A percentile compares a stretch with the other conserved stretches of the same genome.
Conservation (phyloP, 2,329 filamentous ascomycete genomes). For the Botrytis porri region DNA sequence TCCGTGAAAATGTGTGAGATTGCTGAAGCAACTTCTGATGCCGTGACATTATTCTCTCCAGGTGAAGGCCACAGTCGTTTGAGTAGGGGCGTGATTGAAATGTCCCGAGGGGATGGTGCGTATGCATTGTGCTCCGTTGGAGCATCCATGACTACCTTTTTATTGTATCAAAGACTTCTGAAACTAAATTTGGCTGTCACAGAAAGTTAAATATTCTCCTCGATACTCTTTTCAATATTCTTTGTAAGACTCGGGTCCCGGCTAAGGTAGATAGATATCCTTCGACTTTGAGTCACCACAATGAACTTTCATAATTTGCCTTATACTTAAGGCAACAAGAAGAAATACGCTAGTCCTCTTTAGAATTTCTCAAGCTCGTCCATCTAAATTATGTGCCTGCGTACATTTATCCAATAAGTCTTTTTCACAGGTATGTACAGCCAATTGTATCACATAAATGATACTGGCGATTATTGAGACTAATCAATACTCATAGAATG, state of each 20-base stretch:
- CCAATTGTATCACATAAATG: slow-evolving; percentile 2
- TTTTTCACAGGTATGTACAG: slow-evolving; percentile 21
- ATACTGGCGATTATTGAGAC: not conserved
- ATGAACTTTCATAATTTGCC: not conserved
- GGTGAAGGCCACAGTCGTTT: slow-evolving; percentile 65
- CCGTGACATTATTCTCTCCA: slow-evolving; percentile 53
- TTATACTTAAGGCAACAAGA: not conserved
- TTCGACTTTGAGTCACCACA: slow-evolving; percentile 12
- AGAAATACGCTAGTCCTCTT: slow-evolving; percentile 24
- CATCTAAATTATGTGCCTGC: slow-evolving; percentile 9
- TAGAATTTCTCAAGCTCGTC: slow-evolving; percentile 28
- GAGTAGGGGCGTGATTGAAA: slow-evolving; percentile 65
- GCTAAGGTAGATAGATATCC: not conserved
- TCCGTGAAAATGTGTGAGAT: slow-evolving; percentile 91
- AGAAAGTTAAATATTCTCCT: not conserved
- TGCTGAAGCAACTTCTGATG: slow-evolving; percentile 83
- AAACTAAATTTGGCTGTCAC: not conserved
- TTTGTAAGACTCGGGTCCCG: slow-evolving; percentile 1
- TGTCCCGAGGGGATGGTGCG: slow-evolving; percentile 25
- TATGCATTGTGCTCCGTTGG: slow-evolving; percentile 26
- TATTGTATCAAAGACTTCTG: not conserved
- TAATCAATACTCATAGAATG: slow-evolving; percentile 42
- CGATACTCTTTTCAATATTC: not conserved
- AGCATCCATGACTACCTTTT: slow-evolving; percentile 26
- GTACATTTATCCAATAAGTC: slow-evolving; percentile 8